Percentiles rank a stretch among this genome's conserved stretches.
phyloP scores from a whole-genome alignment of 1,284 basidiomycete genomes.

The Cutaneotrichosporon mucoides region DNA sequence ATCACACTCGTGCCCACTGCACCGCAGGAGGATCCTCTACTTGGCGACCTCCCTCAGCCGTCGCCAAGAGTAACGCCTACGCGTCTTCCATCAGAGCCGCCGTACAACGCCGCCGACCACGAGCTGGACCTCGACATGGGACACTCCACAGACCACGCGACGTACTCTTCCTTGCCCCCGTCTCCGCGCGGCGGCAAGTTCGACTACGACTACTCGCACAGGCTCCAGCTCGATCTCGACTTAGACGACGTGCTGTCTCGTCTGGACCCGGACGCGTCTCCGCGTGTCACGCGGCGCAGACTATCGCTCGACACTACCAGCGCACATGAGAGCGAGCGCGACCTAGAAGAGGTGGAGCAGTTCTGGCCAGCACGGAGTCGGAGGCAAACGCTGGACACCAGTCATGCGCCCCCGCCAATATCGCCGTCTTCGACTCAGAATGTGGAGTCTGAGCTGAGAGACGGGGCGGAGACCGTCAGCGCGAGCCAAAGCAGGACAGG shows the following conservation, averaged over 20 bases:
- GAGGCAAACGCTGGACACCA: constrained; percentile 3
- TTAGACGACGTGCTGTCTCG: constrained; percentile 5
- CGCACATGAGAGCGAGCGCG: constrained; percentile 3
- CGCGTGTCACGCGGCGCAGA: not conserved
- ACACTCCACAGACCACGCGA: constrained; percentile 20
- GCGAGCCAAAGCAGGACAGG: not conserved
- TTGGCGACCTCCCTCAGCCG: not conserved
- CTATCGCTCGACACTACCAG: constrained; percentile 5
- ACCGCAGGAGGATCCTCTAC: not conserved
- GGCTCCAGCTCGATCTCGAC: constrained; percentile 1
- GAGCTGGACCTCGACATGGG: constrained; percentile 5
- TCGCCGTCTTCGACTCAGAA: not conserved
- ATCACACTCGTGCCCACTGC: not conserved
- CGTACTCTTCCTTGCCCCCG: constrained; percentile 44
- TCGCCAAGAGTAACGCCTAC: not conserved
- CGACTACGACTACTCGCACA: not conserved
- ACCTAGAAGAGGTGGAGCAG: constrained; percentile 11
- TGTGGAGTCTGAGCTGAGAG: not conserved
- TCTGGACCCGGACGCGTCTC: not conserved
- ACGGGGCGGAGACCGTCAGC: not conserved
- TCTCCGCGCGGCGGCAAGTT: constrained; percentile 27
- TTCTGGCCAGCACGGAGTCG: constrained; percentile 18
- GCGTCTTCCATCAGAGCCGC: not conserved
- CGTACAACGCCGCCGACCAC: not conserved
- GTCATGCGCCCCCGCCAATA: not conserved